These are phyloP conservation scores for Heracleum sosnowskyi DNA, from an alignment of 129 eudicot genomes.

Conservation along the genomic window DNA sequence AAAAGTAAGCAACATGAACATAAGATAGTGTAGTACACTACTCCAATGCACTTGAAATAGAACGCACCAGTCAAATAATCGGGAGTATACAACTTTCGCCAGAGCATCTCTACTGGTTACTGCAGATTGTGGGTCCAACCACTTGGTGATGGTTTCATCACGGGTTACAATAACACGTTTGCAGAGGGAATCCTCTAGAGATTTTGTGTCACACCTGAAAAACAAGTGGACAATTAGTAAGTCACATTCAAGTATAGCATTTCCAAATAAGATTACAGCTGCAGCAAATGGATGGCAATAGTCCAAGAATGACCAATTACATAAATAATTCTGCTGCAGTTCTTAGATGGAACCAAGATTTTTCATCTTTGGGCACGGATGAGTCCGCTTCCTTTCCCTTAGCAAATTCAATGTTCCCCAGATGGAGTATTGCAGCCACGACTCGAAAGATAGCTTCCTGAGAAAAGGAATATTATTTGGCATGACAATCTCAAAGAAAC, in stretches of 20 bases:
- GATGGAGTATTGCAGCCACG: constrained; percentile 94
- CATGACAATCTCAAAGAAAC: not conserved
- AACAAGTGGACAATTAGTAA: constrained; percentile 15
- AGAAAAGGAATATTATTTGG: constrained; percentile 6
- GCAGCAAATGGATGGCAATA: not conserved
- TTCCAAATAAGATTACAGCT: not conserved
- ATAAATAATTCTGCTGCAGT: constrained; percentile 86
- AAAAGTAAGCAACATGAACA: not conserved
- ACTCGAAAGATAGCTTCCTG: constrained; percentile 95
- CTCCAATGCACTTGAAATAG: not conserved
- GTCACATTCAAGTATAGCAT: not conserved
- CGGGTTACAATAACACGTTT: constrained; percentile 94
- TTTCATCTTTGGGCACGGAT: constrained; percentile 92
- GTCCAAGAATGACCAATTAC: constrained; percentile 31
- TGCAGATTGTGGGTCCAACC: constrained; percentile 92
- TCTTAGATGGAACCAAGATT: constrained; percentile 80
- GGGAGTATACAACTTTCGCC: constrained; percentile 94
- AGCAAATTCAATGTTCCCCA: constrained; percentile 81
- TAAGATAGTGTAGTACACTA: constrained; percentile 1
- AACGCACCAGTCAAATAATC: constrained; percentile 92
- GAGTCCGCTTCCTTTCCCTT: constrained; percentile 91
- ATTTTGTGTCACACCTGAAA: constrained; percentile 83
- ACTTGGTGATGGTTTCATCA: constrained; percentile 91
- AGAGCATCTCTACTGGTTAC: constrained; percentile 85
- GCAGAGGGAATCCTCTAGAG: constrained; percentile 92